Percentiles rank a stretch among this genome's conserved stretches.
Conservation (phyloP, 2,329 filamentous ascomycete species). For the Thyridium curvatum region DNA sequence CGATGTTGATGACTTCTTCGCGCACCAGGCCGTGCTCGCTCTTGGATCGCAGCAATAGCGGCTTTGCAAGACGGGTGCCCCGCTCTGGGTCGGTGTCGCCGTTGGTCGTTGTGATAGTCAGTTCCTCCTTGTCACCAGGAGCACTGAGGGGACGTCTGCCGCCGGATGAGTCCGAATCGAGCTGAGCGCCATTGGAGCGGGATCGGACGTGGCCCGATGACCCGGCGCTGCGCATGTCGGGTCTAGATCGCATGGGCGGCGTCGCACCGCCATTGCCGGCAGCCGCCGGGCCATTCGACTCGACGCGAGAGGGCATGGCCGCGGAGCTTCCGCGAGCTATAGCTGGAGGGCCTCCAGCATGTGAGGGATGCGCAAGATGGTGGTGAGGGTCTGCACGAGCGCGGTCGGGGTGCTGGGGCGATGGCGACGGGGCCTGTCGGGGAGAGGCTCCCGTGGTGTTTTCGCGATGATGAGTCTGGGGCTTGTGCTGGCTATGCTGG, state of each 20-base stretch:
- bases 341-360: neutral
- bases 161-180: constrained; percentile 13
- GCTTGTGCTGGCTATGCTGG: too few species aligned
- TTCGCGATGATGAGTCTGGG: too few species aligned
- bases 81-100: constrained; percentile 25
- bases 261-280: too few species aligned
- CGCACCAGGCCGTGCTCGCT: constrained; percentile 44
- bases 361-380: neutral
- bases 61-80: constrained; percentile 32
- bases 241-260: too few species aligned
- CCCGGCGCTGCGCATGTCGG: neutral
- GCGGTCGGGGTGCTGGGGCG: neutral
- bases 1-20: constrained; percentile 23
- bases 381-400: neutral
- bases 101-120: constrained; percentile 1
- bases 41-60: constrained; percentile 48
- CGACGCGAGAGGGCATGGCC: constrained; percentile 6
- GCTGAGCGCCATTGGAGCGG: constrained; percentile 11
- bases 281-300: neutral
- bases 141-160: constrained; percentile 36
- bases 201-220: constrained; percentile 5
- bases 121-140: constrained; percentile 30
- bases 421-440: neutral
- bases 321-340: constrained; percentile 3
- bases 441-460: neutral